Base-by-base conservation (phyloP, 129 eudicot genomes). In the Pulicaria dysenterica region DNA sequence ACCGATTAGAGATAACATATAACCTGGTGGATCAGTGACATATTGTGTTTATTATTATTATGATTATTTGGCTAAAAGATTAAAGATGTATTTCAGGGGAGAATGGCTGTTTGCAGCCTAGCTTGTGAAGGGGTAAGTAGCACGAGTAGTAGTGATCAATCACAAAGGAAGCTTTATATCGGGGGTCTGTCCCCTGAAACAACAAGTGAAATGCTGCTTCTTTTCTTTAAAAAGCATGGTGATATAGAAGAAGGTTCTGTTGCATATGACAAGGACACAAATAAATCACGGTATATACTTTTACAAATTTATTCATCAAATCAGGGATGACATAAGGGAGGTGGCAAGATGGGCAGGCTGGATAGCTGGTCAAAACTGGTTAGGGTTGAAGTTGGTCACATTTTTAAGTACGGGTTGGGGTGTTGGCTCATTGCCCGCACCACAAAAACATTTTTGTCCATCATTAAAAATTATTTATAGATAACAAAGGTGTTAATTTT, bases 221-320 rank as follows among this genome's bases (percentile, higher is more conserved):
- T 37, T 69, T 89, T 83, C 67, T 88, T 85, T 37, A 55, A 58
- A 47, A 85, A 85, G 46, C 81, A 88, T 24, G 95, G 91, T 39
- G 91, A 88, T 41, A 88, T 88, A 53, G 91, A 88, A 76, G 91
- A 88, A 76, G 95, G 95, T 60, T 88, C 89, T 24, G 91, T 88
- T 66, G 95, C 95, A 47, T 89, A 85, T 86, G 91, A 85, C 74
- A 89, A 86, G 68, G 96, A 88, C 15, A 58, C 89, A 16, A 83
- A 83, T 78, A 85, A 77, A 69, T 81, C 91, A 55, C 88, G 95
- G 91, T 88, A 83, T 45, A 58, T 47, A 19, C 51, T 24, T 24
- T 9, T 8, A 19, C 10, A 53, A 4, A 53, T 61, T 8, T 64
- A 15, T n/a, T 9, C 5, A 46, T 67, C 12, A 56, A 16, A 42